Evolutionary conservation across 768 basidiomycete genomes (phyloP).

Genomic region (Tylopilus sp.): DNA sequence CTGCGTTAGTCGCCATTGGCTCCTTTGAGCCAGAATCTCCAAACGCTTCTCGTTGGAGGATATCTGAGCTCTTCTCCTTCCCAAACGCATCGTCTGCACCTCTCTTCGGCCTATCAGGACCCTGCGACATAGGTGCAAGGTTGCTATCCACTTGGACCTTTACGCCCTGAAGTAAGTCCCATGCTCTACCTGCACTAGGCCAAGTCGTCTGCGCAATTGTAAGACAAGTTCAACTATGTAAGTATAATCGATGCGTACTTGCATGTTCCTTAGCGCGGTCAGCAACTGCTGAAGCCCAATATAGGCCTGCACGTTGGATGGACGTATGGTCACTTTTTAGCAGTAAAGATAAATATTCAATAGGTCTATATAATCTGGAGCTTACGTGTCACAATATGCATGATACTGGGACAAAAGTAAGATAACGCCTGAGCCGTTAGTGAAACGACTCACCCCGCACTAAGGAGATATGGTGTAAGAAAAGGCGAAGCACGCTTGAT

Average conservation of each 20-base stretch:
- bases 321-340: conserved; percentile 63
- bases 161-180: conserved; percentile 65
- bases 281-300: conserved; percentile 64
- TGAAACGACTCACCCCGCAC: conserved; percentile 56
- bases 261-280: conserved; percentile 62
- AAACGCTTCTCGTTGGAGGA: conserved; percentile 41
- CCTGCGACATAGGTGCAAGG: conserved; percentile 34
- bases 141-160: conserved; percentile 50
- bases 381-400: conserved; percentile 75
- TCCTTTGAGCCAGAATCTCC: conserved; percentile 24
- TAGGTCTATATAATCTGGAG: conserved; percentile 4
- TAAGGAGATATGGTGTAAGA: conserved; percentile 65
- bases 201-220: conserved; percentile 49
- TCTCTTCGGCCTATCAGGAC: conserved; percentile 51
- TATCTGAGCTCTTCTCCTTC: conserved; percentile 46
- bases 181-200: conserved; percentile 67
- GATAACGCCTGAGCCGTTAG: background rate
- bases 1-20: conserved; percentile 27
- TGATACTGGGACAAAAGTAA: conserved; percentile 48
- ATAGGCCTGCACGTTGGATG: conserved; percentile 66
- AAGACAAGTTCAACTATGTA: conserved; percentile 7
- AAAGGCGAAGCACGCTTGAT: conserved; percentile 62
- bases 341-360: conserved; percentile 11
- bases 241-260: conserved; percentile 38
- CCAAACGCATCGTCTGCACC: conserved; percentile 63